phyloP scores from a whole-genome alignment of 2,329 filamentous ascomycete genomes.

The Hypoxylon sp. region DNA sequence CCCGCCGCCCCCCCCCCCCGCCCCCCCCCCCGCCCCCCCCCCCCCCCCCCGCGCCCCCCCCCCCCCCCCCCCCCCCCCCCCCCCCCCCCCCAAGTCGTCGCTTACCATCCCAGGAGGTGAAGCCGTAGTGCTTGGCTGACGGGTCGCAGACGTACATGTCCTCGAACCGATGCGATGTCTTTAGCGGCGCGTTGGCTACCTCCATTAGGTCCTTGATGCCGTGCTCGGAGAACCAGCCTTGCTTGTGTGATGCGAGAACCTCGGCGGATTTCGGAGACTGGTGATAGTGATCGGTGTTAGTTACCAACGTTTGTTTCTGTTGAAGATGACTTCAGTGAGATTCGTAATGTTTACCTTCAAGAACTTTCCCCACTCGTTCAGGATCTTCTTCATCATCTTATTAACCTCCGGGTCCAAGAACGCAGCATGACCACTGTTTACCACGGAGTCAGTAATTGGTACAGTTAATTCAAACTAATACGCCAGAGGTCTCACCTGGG shows the following conservation, averaged over 20 bases:
- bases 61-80: too few relatives aligned
- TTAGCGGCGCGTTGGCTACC: slow-evolving; percentile 64
- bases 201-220: slow-evolving; percentile 64
- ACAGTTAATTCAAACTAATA: background rate
- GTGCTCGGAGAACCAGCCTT: slow-evolving; percentile 70
- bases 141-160: slow-evolving; percentile 75
- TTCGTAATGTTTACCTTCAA: slow-evolving; percentile 59
- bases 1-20: too few relatives aligned
- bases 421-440: slow-evolving; percentile 64
- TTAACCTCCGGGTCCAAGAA: slow-evolving; percentile 71
- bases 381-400: slow-evolving; percentile 66
- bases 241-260: slow-evolving; percentile 61
- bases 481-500: slow-evolving; percentile 57
- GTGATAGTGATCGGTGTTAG: background rate
- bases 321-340: background rate
- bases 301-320: background rate
- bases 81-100: too few relatives aligned
- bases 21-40: too few relatives aligned
- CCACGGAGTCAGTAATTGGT: slow-evolving; percentile 15
- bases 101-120: slow-evolving; percentile 70
- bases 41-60: too few relatives aligned
- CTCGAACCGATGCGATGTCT: slow-evolving; percentile 65
- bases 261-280: slow-evolving; percentile 67
- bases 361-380: slow-evolving; percentile 72
- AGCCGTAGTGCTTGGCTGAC: slow-evolving; percentile 67